Percentiles rank a stretch among this genome's conserved stretches.
Evolutionary conservation across 2,329 filamentous ascomycete species (phyloP).

Genomic region (Botryosphaeria agaves): DNA sequence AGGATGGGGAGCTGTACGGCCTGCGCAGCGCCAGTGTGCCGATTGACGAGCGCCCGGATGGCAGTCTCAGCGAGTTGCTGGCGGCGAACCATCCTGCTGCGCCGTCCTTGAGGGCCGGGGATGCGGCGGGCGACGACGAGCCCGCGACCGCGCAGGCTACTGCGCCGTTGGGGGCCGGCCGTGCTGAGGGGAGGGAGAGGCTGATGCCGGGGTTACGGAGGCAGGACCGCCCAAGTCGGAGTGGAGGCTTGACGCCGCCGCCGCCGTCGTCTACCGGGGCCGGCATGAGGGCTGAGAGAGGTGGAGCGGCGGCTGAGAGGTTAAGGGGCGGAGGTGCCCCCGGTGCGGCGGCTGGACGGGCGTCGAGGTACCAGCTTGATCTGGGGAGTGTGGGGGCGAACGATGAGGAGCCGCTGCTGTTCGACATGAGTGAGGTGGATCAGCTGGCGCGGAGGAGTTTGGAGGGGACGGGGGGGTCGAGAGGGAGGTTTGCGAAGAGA

Average conservation of each 20-base stretch:
- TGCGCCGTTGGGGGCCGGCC: neutral
- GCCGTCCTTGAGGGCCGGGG: too few relatives aligned
- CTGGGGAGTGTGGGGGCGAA: slow-evolving; percentile 16
- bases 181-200: neutral
- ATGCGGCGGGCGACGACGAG: too few relatives aligned
- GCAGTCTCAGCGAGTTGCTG: slow-evolving; percentile 46
- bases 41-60: slow-evolving; percentile 44
- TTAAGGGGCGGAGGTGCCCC: too few relatives aligned
- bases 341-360: neutral
- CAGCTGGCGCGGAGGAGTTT: neutral
- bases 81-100: too few relatives aligned
- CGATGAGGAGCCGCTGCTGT: slow-evolving; percentile 53
- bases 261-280: neutral
- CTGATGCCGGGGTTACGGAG: too few relatives aligned
- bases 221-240: neutral
- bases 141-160: neutral
- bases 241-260: neutral
- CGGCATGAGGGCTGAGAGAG: neutral
- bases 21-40: slow-evolving; percentile 53
- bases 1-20: slow-evolving; percentile 44
- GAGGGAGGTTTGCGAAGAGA: too few relatives aligned
- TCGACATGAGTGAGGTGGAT: slow-evolving; percentile 54
- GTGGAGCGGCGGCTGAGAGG: neutral
- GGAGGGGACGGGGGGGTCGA: neutral
- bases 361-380: slow-evolving; percentile 2